Base-by-base conservation (phyloP, 2,329 filamentous ascomycete species). In the Sphaerulina vaccinii region DNA sequence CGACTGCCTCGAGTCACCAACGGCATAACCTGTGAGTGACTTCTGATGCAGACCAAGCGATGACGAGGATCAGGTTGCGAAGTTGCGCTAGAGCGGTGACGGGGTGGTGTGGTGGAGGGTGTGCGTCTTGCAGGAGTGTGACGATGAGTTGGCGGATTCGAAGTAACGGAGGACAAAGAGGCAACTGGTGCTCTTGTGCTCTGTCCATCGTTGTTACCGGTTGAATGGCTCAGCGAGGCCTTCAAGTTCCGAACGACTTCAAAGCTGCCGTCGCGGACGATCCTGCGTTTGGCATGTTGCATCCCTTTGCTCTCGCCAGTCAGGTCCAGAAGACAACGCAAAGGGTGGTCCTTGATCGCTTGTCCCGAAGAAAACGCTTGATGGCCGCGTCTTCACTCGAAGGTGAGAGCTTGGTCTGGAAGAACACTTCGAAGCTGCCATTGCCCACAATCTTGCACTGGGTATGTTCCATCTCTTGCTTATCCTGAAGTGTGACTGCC, bases 371-470 rank as follows among this genome's bases (percentile, higher is more conserved):
- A 55, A 99, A 93, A 65, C 93, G 87, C 81, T 99, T 99, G 80
- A 99, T 99, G 71, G 93, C 93, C 48, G 93, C 93, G 76, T 99
- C 93, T 74, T 99, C 93, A 59, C 92, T 92, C 59, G 88, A 93
- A n/a, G 93, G 93, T 56, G 92, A 92, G 66, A 99, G 82, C 79
- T 97, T 97, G 51, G 93, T 99, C 78, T 99, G 93, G 74, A 99
- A 99, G 60, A 99, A 93, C 45, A 99, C 92, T 61, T 93, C 93
- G 65, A 99, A 99, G 29, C 92, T 97, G 63, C 93, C 93, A 76
- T 99, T 99, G 71, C 93, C 93, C 43, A 99, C 93, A 67, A 99
- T 97, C 78, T 99, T 99, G 80, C 92, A 97, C 72, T 97, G 93
- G 51, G 93, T 97, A 74, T 99, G 99, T 72, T 95, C 90, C 75